Evolutionary conservation across 192 early-diverging fungal species (phyloP).

Genomic region (Backusella liffmaniae): DNA sequence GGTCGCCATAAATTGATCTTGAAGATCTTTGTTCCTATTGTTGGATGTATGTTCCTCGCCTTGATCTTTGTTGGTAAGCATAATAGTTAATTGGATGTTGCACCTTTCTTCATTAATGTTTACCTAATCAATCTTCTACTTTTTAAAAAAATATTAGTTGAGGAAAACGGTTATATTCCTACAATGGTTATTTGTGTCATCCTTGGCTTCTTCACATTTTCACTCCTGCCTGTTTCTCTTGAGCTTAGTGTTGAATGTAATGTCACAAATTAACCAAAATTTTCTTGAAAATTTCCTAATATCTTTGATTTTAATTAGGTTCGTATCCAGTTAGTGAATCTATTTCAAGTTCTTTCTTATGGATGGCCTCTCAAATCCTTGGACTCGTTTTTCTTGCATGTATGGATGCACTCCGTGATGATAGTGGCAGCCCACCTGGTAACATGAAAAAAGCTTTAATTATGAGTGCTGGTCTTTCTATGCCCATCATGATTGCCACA

Average conservation of each 20-base stretch:
- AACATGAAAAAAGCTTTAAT: constrained; percentile 29
- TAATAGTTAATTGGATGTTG: background rate
- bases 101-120: background rate
- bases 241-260: constrained; percentile 41
- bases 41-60: constrained; percentile 42
- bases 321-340: constrained; percentile 37
- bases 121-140: background rate
- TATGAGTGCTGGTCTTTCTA: constrained; percentile 14
- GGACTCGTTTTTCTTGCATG: constrained; percentile 25
- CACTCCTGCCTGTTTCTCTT: constrained; percentile 30
- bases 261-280: background rate
- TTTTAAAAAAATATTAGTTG: constrained; percentile 6
- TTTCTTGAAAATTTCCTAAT: background rate
- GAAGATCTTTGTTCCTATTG: constrained; percentile 44
- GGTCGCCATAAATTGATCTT: constrained; percentile 50
- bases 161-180: constrained; percentile 15
- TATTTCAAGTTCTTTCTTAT: constrained; percentile 34
- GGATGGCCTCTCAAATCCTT: constrained; percentile 32
- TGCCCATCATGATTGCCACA: constrained; percentile 9
- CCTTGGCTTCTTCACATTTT: constrained; percentile 36
- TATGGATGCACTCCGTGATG: constrained; percentile 25
- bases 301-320: constrained; percentile 7
- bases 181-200: constrained; percentile 26
- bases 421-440: constrained; percentile 17
- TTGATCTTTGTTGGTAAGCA: constrained; percentile 45